A percentile compares a stretch with the other conserved stretches of the same genome.
phyloP scores from a whole-genome alignment of 257 asterid genomes.

The Ilex aquifolium region DNA sequence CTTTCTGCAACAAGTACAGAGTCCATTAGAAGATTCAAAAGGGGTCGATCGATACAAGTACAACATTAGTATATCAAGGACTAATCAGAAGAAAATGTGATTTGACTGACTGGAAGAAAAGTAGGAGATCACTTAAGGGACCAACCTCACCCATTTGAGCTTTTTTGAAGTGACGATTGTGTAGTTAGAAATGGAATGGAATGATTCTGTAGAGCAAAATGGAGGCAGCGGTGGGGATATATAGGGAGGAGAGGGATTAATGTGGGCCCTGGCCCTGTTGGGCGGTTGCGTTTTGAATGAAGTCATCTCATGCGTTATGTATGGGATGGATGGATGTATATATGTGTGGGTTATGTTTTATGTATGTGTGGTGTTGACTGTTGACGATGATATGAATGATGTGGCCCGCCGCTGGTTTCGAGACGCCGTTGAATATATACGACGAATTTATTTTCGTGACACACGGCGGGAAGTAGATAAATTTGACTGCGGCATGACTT shows the following conservation, averaged over 20 bases:
- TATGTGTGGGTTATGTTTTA: conserved; percentile 3
- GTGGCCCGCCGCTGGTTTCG: neutral
- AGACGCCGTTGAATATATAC: too few relatives aligned
- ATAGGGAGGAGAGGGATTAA: conserved; percentile 24
- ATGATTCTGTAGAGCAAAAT: conserved; percentile 45
- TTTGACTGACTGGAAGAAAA: neutral
- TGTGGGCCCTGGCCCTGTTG: neutral
- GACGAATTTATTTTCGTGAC: too few relatives aligned
- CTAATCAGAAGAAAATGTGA: neutral
- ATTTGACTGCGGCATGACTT: too few relatives aligned
- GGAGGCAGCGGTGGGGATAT: conserved; percentile 49
- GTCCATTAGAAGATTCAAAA: neutral
- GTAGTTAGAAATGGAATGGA: conserved; percentile 11
- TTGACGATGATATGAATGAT: neutral
- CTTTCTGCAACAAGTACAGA: conserved; percentile 46
- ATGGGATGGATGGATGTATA: conserved; percentile 12
- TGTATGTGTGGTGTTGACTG: conserved; percentile 1
- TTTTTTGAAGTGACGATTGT: neutral
- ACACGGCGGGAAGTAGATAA: too few relatives aligned
- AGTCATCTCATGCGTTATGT: conserved; percentile 8
- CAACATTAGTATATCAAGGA: too few relatives aligned
- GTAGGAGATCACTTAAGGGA: neutral
- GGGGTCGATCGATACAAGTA: too few relatives aligned
- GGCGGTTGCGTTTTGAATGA: conserved; percentile 2
- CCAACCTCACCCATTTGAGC: conserved; percentile 66